phyloP scores from a whole-genome alignment of 1,139 yeast species.

The Hansenula lynferdii region DNA sequence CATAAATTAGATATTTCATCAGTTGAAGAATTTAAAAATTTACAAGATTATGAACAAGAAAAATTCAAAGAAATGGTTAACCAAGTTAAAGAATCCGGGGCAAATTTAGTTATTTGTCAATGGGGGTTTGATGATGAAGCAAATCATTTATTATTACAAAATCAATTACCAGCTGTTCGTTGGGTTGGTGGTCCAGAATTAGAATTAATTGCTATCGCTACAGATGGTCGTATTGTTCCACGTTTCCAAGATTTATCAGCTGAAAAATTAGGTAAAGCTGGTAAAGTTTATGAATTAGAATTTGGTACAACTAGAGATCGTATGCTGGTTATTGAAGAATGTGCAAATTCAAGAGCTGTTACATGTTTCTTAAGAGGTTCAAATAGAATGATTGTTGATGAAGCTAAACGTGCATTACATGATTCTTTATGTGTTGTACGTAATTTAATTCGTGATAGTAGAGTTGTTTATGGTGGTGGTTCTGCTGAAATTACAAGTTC shows the following conservation, averaged over 20 bases:
- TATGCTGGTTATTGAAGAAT: constrained; percentile 91
- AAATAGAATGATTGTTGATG: constrained; percentile 96
- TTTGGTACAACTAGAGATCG: constrained; percentile 97
- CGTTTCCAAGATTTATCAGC: constrained; percentile 86
- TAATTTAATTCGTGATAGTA: constrained; percentile 84
- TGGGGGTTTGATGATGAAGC: constrained; percentile 99
- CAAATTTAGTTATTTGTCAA: constrained; percentile 95
- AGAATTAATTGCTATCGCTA: constrained; percentile 94
- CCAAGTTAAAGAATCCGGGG: constrained; percentile 83
- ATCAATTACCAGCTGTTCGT: constrained; percentile 90
- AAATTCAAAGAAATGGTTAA: constrained; percentile 91
- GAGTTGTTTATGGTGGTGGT: constrained; percentile 98
- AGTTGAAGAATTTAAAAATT: constrained; percentile 86
- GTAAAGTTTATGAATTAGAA: constrained; percentile 78
- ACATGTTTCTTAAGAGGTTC: constrained; percentile 94
- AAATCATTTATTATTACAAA: constrained; percentile 83
- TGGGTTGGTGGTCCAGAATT: constrained; percentile 99
- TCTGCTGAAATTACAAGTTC: constrained; percentile 96
- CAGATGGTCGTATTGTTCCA: constrained; percentile 95
- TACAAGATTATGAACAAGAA: constrained; percentile 88
- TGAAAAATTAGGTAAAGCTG: constrained; percentile 86
- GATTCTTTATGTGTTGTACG: constrained; percentile 97
- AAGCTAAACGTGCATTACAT: constrained; percentile 93
- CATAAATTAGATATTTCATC: constrained; percentile 91
- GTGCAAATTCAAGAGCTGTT: constrained; percentile 85